Base-by-base conservation (phyloP, 331 rosid species). In the Dryas integrifolia region DNA sequence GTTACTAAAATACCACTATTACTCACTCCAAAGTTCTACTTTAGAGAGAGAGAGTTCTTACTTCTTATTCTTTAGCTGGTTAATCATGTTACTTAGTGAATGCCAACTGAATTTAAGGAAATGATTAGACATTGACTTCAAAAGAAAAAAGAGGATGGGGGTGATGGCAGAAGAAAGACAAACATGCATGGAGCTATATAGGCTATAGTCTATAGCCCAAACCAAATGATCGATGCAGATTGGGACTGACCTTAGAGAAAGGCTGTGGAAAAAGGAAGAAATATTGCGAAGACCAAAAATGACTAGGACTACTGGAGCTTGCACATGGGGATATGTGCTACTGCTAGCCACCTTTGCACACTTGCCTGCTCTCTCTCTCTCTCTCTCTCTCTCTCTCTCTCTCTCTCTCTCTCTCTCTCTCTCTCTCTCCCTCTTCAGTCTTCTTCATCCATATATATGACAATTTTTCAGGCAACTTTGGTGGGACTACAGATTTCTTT, bases 291-390 rank as follows among this genome's bases (percentile, higher is more conserved):
- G 78, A 77, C 82, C 88, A 75, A 83, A 79, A 64, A 9, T 71
- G 85, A 85, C 69, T 71, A 71, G 15, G 92, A 85, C 81, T 71
- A 59, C 65, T 77, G 69, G 43, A 35, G 65, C 12, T 82, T 72
- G 24, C 76, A 45, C 82, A 85, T 86, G 81, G 89, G 88, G 85
- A 85, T 85, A 75, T 76, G 67, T 67, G 79, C 74, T 77, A 8
- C 73, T 67, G 47, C 64, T 39, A 11, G 35, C 35, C 57, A 44
- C 15, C 44, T 50, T 62, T 38, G 73, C 47, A 10, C 43, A 35
- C 72, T 44, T 58, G 53, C 21, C 57, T 58, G 1, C 30, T 26
- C 30, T 26, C 30, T 26, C 30, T 26, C 69, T 24, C 24, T 21
- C 24, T 43, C 40, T 7, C 58, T 5, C 51, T 35, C 30, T 63